Conservation (phyloP, 2,329 filamentous ascomycete genomes). For the Penicillium sp. region DNA sequence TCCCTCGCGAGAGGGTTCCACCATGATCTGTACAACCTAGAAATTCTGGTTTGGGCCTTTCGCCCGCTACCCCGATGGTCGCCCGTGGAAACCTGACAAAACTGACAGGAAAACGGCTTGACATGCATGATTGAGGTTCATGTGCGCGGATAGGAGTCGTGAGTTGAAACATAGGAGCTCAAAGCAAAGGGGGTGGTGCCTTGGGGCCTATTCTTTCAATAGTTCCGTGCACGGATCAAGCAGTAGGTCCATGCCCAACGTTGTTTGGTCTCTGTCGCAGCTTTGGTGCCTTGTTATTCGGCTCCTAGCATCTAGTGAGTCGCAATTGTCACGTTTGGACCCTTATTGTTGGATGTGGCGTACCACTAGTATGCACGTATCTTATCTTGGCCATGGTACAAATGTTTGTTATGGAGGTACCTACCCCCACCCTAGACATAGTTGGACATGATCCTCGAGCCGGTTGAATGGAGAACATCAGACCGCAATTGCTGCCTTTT, state of each 20-base stretch:
- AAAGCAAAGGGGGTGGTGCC: background rate
- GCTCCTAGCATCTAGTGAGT: background rate
- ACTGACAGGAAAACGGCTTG: conserved; percentile 11
- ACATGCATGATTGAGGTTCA: conserved; percentile 21
- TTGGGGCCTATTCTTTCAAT: conserved; percentile 14
- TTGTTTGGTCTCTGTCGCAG: background rate
- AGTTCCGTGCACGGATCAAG: conserved; percentile 26
- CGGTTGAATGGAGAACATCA: conserved; percentile 10
- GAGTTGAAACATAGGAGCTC: background rate
- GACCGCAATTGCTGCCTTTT: conserved; percentile 14
- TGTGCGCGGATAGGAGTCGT: conserved; percentile 7
- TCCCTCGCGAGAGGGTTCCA: conserved; percentile 6
- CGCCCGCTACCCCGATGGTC: background rate
- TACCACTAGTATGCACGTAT: conserved; percentile 3
- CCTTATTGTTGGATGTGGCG: background rate
- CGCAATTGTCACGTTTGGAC: conserved; percentile 10
- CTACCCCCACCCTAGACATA: background rate
- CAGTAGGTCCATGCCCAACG: conserved; percentile 3
- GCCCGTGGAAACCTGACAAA: background rate
- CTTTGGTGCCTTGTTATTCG: background rate
- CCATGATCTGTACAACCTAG: background rate
- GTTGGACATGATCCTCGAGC: background rate
- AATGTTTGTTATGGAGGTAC: background rate
- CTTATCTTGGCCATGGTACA: background rate
- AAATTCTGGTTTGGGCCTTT: conserved; percentile 9